Percentiles rank a stretch among this genome's conserved stretches.
phyloP scores from a whole-genome alignment of 805 yeast genomes.

The Yarrowia keelungensis region DNA sequence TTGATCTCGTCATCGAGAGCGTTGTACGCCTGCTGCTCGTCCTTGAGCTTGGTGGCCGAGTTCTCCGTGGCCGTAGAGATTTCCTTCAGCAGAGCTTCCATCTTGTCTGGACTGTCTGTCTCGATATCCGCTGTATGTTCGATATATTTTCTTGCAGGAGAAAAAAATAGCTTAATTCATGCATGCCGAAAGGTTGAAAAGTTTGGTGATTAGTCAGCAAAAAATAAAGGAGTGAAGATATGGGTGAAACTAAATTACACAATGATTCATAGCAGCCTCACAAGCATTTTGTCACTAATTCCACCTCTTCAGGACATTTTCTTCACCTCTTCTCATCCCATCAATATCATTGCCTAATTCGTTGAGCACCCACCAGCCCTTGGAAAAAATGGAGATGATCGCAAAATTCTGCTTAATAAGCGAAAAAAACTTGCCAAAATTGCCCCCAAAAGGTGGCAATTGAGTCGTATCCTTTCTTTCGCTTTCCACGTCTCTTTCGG shows the following conservation, averaged over 20 bases:
- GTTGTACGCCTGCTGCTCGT: constrained; percentile 43
- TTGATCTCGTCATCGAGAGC: constrained; percentile 21
- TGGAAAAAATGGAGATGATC: no score
- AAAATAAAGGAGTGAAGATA: no score
- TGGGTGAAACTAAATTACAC: no score
- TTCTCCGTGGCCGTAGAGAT: constrained; percentile 40
- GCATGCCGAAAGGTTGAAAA: constrained; percentile 11
- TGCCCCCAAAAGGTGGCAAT: background rate
- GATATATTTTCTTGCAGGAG: background rate
- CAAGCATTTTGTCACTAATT: no score
- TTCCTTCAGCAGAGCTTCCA: constrained; percentile 42
- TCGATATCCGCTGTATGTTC: background rate
- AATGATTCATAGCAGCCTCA: no score
- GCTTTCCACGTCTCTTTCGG: background rate
- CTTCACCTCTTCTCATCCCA: no score
- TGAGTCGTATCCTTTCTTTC: background rate
- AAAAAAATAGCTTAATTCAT: constrained; percentile 18
- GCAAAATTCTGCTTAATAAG: no score
- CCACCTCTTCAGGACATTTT: no score
- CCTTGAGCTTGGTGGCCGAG: constrained; percentile 41
- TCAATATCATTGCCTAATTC: no score
- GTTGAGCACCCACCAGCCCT: background rate
- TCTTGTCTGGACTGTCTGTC: constrained; percentile 1
- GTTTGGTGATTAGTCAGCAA: background rate
- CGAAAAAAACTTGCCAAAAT: background rate